Base-by-base conservation (phyloP, 1,284 basidiomycete species). In the Exobasidium cylindrosporum region DNA sequence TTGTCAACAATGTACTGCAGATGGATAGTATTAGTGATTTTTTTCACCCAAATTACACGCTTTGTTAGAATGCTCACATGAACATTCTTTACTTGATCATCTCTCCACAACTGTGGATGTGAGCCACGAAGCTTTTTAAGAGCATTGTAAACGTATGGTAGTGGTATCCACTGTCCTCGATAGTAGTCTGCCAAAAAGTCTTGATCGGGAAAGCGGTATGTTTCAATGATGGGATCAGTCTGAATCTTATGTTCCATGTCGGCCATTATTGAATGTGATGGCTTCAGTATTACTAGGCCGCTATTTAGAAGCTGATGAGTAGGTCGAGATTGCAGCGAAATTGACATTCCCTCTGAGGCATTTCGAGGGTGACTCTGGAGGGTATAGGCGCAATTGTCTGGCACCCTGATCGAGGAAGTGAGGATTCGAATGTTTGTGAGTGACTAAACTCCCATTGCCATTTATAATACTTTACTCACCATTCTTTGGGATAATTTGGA, bases 181-280 rank as follows among this genome's bases (percentile, higher is more conserved):
- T 40, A 97, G 74, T 87, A 86, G 32, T 86, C 86, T 1, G 92
- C 86, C 31, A 97, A 85, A 26, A 96, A 85, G 74, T 97, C 94
- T 40, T 97, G 94, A 79, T 97, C 94, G 0, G 92, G 88, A 80
- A 97, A 97, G 44, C 83, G 83, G 82, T 88, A 94, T 0, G 84
- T 84, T 3, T 86, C 72, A 14, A 96, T 84, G 4, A 86, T 84
- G 3, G 88, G 86, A 28, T 88, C 88, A 1, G 86, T 88, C 59
- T 83, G 78, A 57, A 97, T 85, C 79, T 86, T 86, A 44, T 85
- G 70, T 23, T 83, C 81, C 63, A 95, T 84, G 14, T 76, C 74
- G 2, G 78, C 64, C 56, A 91, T 89, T 6, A 88, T 83, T 29
- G 58, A 40, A 2, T 49, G 4, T 1, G 80, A 81, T 0, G 94